Evolutionary conservation across 257 asterid genomes (phyloP).

Genomic region (Handroanthus guayacan): DNA sequence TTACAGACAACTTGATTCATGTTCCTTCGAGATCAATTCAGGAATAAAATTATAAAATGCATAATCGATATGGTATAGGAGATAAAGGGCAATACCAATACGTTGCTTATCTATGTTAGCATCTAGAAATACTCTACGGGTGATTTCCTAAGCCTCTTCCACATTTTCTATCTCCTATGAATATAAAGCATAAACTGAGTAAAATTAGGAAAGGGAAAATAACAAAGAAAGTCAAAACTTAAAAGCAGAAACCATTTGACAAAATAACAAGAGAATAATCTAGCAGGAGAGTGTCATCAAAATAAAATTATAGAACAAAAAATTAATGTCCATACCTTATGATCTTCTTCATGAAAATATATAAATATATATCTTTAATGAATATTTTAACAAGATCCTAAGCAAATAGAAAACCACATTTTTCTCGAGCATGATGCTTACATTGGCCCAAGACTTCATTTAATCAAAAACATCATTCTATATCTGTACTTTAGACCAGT

Average conservation of each 20-base stretch:
- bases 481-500: no score
- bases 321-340: background rate
- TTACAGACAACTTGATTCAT: slow-evolving; percentile 1
- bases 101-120: slow-evolving; percentile 94
- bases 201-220: background rate
- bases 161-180: slow-evolving; percentile 59
- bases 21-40: slow-evolving; percentile 1
- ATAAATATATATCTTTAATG: background rate
- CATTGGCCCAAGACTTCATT: no score
- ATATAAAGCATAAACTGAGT: slow-evolving; percentile 12
- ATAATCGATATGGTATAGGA: background rate
- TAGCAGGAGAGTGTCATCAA: slow-evolving; percentile 5
- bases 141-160: slow-evolving; percentile 75
- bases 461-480: no score
- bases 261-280: background rate
- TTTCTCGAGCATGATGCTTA: background rate
- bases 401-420: background rate
- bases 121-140: slow-evolving; percentile 92
- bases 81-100: slow-evolving; percentile 53
- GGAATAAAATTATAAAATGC: background rate
- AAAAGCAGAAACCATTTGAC: background rate
- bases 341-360: background rate
- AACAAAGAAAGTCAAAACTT: background rate
- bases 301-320: background rate
- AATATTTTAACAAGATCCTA: background rate